Evolutionary conservation across 495 filamentous ascomycete genomes (phyloP).

Genomic region (Filosporella fistucella): DNA sequence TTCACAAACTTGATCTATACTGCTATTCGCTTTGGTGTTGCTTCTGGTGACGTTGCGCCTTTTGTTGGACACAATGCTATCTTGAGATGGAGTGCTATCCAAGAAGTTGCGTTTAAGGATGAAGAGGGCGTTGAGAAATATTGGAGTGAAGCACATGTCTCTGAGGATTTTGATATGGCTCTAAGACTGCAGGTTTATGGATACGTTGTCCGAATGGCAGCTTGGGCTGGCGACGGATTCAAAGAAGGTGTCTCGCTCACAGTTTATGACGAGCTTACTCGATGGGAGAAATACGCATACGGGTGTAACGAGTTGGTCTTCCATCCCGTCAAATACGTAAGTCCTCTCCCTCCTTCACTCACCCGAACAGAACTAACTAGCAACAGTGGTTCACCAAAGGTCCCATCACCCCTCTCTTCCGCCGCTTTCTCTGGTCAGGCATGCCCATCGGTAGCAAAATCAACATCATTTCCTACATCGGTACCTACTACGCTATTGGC

Average conservation of each 20-base stretch:
- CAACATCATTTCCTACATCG: constrained; percentile 70
- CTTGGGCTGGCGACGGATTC: constrained; percentile 61
- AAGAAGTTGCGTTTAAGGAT: constrained; percentile 51
- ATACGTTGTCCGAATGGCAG: constrained; percentile 57
- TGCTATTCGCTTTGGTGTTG: constrained; percentile 60
- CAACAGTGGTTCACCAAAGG: constrained; percentile 55
- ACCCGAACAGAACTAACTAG: no score
- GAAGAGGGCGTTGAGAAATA: constrained; percentile 56
- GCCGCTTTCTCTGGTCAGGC: not conserved
- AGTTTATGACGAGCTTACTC: constrained; percentile 68
- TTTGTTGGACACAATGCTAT: constrained; percentile 69
- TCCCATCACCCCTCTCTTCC: constrained; percentile 72
- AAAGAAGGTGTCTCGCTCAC: constrained; percentile 73
- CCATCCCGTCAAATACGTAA: constrained; percentile 42
- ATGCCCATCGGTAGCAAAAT: constrained; percentile 44
- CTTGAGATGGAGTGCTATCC: constrained; percentile 63
- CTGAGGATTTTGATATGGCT: constrained; percentile 74
- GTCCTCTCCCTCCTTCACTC: constrained; percentile 66
- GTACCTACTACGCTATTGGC: constrained; percentile 71
- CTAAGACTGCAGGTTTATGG: constrained; percentile 61
- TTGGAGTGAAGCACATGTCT: constrained; percentile 70
- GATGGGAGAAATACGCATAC: constrained; percentile 78
- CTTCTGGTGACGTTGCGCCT: constrained; percentile 64
- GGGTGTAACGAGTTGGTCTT: constrained; percentile 68
- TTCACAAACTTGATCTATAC: constrained; percentile 73